Evolutionary conservation across 164 flowering plant genomes (phyloP).

Genomic region (Paratinospora sagittata): DNA sequence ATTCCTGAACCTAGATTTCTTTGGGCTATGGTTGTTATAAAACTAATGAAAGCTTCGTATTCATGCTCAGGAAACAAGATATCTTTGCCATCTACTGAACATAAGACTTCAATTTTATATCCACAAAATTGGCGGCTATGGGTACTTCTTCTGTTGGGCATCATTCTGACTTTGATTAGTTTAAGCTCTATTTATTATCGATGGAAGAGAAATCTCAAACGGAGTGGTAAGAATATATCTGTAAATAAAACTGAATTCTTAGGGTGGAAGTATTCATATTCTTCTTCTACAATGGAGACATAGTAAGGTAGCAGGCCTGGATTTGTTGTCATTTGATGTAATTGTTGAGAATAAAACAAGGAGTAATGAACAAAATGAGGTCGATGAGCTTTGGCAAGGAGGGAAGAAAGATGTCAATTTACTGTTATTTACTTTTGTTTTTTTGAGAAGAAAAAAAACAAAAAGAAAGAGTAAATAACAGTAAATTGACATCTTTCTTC

Average conservation of each 20-base stretch:
- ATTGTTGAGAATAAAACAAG: neutral
- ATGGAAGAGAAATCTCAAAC: conserved; percentile 1
- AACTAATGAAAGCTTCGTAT: neutral
- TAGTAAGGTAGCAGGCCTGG: neutral
- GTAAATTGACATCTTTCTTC: too few relatives aligned
- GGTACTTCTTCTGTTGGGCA: neutral
- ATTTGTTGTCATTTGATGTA: conserved; percentile 3
- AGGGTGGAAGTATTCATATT: neutral
- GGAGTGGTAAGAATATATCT: neutral
- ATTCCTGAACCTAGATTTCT: too few relatives aligned
- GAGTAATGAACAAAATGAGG: neutral
- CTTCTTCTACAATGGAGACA: neutral
- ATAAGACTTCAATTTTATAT: neutral
- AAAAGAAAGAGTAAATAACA: too few relatives aligned
- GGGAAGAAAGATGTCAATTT: conserved; percentile 1
- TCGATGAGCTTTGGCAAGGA: neutral
- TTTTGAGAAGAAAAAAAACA: too few relatives aligned
- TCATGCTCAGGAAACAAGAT: neutral
- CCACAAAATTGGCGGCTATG: neutral
- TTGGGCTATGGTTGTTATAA: too few relatives aligned
- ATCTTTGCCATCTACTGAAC: neutral
- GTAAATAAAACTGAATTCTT: neutral
- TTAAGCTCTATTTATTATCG: neutral
- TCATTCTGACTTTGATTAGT: neutral
- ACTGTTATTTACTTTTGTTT: too few relatives aligned